Evolutionary conservation across 2,329 filamentous ascomycete species (phyloP).

Genomic region (Blumeriella jaapii): DNA sequence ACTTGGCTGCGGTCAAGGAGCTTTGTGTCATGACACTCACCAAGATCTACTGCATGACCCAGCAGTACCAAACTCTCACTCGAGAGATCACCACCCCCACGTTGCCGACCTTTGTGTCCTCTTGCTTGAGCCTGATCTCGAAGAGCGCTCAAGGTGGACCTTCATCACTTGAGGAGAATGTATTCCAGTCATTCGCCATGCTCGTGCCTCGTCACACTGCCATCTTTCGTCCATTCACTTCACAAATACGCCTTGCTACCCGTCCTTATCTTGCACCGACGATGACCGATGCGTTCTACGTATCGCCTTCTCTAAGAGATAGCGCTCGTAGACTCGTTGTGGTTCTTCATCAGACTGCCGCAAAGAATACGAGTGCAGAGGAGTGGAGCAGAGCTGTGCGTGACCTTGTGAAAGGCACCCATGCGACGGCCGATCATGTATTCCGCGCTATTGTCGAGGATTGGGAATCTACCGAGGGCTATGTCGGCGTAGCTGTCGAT

Average conservation of each 20-base stretch:
- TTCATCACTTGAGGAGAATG: slow-evolving; percentile 46
- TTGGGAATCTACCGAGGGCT: slow-evolving; percentile 58
- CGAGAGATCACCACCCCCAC: slow-evolving; percentile 82
- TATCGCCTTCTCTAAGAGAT: slow-evolving; percentile 41
- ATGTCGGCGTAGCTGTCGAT: slow-evolving; percentile 33
- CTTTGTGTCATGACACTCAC: slow-evolving; percentile 66
- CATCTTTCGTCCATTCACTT: slow-evolving; percentile 65
- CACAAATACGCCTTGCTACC: slow-evolving; percentile 53
- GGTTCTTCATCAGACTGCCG: slow-evolving; percentile 66
- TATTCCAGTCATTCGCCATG: slow-evolving; percentile 59
- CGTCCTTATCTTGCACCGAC: slow-evolving; percentile 54
- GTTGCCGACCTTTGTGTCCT: slow-evolving; percentile 60
- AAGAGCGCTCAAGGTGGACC: slow-evolving; percentile 32
- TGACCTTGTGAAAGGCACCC: slow-evolving; percentile 49
- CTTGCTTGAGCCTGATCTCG: slow-evolving; percentile 57
- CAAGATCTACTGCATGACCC: slow-evolving; percentile 73
- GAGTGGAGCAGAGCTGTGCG: slow-evolving; percentile 66
- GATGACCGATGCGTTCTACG: slow-evolving; percentile 35
- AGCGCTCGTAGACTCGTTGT: slow-evolving; percentile 55
- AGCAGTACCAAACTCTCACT: slow-evolving; percentile 70
- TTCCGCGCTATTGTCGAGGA: slow-evolving; percentile 72
- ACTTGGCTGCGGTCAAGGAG: slow-evolving; percentile 63
- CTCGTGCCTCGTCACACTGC: slow-evolving; percentile 74
- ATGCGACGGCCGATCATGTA: slow-evolving; percentile 62
- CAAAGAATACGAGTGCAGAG: slow-evolving; percentile 64